Evolutionary conservation across 2,329 filamentous ascomycete genomes (phyloP), one percentile per base, ranked within the genome.

Genomic region (Cordyceps fumosorosea): DNA sequence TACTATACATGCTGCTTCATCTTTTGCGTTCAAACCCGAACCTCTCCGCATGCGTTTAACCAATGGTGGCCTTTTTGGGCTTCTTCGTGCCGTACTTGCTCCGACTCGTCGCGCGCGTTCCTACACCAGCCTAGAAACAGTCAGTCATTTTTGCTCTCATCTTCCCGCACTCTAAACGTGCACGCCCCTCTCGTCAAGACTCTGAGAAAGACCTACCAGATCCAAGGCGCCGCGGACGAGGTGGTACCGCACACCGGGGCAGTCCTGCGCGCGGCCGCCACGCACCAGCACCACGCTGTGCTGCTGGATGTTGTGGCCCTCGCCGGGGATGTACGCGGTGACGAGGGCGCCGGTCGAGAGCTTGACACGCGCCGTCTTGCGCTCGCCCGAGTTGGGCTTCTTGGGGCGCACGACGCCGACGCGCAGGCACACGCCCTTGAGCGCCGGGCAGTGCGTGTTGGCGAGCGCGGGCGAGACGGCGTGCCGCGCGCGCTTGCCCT

Each of bases 21-120:
- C 34, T 16, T 24, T 24, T 34, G 24, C 4, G 8, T 32, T 40
- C 16, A 14, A 26, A 2, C 16, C n/a, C 26, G 1, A 16, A 12
- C 24, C 5, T 1, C 1, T 45, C 14, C 20, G 8, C 11, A n/a
- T 44, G 18, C 22, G n/a, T 56, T 63, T 69, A 79, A 65, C 81
- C 79, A 44, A 85, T 80, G 0, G 82, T 81, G 24, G 88, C 87
- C 75, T 87, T 87, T 88, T 98, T 98, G 0, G 95, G 93, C 81
- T 97, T 98, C 87, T 99, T 99, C 56, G 95, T 96, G 64, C 95
- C 95, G 73, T 96, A 99, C 78, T 99, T 99, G 71, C 92, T 97
- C 71, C 95, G 84, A 75, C 90, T 91, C 24, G 88, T 90, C 71
- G 89, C 84, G 68, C 95, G 84, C 74, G 87, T 95, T 24, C 87